A percentile compares a stretch with the other conserved stretches of the same genome.
Conservation (phyloP, 2,329 filamentous ascomycete genomes). For the Ascochyta koolunga region DNA sequence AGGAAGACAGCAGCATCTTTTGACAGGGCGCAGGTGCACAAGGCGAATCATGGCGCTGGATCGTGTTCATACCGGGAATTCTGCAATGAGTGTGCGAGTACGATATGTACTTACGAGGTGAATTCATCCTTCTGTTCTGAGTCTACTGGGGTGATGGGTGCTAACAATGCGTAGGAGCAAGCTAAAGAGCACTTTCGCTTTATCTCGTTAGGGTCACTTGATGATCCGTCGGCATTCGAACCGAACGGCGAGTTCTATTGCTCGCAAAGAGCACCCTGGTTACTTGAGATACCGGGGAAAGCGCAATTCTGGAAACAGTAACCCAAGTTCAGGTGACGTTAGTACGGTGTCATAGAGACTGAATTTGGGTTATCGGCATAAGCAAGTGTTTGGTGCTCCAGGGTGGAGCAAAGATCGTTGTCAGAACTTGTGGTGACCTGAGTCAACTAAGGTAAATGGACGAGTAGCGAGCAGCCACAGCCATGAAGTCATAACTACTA, state of each 20-base stretch:
- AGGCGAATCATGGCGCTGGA: conserved; percentile 59
- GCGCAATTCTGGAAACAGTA: conserved; percentile 13
- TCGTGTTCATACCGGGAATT: conserved; percentile 58
- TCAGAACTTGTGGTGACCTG: too few species aligned
- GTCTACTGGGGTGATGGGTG: not conserved
- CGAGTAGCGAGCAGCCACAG: too few species aligned
- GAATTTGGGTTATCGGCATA: not conserved
- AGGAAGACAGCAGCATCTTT: not conserved
- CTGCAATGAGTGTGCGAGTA: conserved; percentile 59
- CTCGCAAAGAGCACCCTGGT: conserved; percentile 43
- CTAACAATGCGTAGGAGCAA: conserved; percentile 23
- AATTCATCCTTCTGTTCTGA: not conserved
- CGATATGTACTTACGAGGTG: conserved; percentile 58
- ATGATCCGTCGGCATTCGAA: conserved; percentile 31
- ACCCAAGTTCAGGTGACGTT: not conserved
- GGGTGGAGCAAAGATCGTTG: too few species aligned
- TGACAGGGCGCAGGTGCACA: conserved; percentile 48
- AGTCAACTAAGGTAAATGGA: too few species aligned
- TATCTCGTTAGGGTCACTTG: conserved; percentile 30
- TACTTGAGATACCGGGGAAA: conserved; percentile 33
- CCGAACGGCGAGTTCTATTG: conserved; percentile 76
- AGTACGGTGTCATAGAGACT: not conserved
- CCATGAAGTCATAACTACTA: too few species aligned
- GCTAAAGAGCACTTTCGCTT: conserved; percentile 31
- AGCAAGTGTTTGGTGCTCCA: too few species aligned